phyloP scores from a whole-genome alignment of 1,284 basidiomycete genomes.

The Naganishia sp. region DNA sequence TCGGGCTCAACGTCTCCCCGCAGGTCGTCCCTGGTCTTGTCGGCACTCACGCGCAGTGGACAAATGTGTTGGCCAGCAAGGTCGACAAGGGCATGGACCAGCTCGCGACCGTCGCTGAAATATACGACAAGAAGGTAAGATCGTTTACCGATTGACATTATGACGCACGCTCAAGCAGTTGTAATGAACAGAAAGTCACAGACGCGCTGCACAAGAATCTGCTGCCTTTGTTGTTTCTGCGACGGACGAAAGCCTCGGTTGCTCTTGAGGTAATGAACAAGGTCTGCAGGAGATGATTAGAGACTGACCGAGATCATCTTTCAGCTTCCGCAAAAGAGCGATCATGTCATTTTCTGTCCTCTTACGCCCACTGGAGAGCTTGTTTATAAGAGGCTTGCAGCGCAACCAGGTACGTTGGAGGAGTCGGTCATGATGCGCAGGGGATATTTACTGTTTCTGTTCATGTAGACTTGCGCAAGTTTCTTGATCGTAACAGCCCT shows the following conservation, averaged over 20 bases:
- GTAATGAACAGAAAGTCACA: neutral
- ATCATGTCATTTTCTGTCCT: slow-evolving; percentile 58
- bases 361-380: slow-evolving; percentile 52
- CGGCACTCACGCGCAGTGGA: slow-evolving; percentile 51
- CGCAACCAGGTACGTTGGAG: slow-evolving; percentile 6
- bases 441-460: no score
- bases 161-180: neutral
- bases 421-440: no score
- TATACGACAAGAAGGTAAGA: slow-evolving; percentile 49
- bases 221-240: slow-evolving; percentile 56
- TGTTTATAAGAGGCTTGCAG: slow-evolving; percentile 51
- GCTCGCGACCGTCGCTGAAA: slow-evolving; percentile 49
- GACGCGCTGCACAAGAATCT: slow-evolving; percentile 35
- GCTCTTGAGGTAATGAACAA: slow-evolving; percentile 45
- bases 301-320: slow-evolving; percentile 32
- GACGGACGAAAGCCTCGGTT: slow-evolving; percentile 56
- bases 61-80: slow-evolving; percentile 46
- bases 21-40: slow-evolving; percentile 49
- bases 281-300: no score
- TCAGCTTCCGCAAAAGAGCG: slow-evolving; percentile 56
- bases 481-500: slow-evolving; percentile 52
- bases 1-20: no score
- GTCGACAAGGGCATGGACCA: slow-evolving; percentile 53
- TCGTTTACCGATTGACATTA: neutral
- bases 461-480: slow-evolving; percentile 48